Evolutionary conservation across 2,329 filamentous ascomycete genomes (phyloP), one percentile per base, ranked within the genome.

Genomic region (Sphaerulina musiva): DNA sequence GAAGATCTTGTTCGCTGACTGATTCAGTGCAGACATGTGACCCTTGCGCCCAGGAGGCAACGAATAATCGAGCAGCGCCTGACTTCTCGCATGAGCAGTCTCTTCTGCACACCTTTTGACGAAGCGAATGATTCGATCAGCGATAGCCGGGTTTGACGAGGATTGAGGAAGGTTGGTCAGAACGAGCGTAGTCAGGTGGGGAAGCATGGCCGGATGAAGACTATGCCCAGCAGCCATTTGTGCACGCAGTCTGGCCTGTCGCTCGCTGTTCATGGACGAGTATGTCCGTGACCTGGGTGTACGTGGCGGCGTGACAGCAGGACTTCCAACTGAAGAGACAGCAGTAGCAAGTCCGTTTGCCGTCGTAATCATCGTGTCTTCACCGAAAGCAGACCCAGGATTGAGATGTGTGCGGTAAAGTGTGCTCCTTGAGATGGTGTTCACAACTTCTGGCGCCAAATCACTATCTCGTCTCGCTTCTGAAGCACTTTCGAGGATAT

Each of bases 61-160:
- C 0, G 77, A 75, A 60, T 83, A 84, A 48, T 81, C 78, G n/a
- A 77, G 74, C 36, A 69, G 70, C 2, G 81, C 80, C 60, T 78
- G 74, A 10, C 78, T 71, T 4, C 68, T 73, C 17, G 80, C 79
- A 8, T 82, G 73, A 9, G 73, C 65, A 0, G 74, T 67, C 68
- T 84, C 80, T 51, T 78, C 74, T 11, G 80, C 79, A 60, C 80
- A 83, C 42, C 77, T 74, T 48, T 72, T 75, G 57, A 84, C 77
- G 64, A 82, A 83, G 10, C 74, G 68, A 44, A 75, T 78, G 4
- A 84, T 66, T 9, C 69, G 69, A 14, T 80, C 68, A 0, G 70
- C 61, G 1, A 75, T 75, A 26, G 72, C 72, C 4, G 68, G 70
- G 31, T 56, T 50, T 23, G 59, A 7, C 1, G 66, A 62, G 17